Percentiles rank a stretch among this genome's conserved stretches.
These are phyloP conservation scores for Austroboletus niveus DNA, from an alignment of 1,284 basidiomycete genomes.

Conservation along the genomic window DNA sequence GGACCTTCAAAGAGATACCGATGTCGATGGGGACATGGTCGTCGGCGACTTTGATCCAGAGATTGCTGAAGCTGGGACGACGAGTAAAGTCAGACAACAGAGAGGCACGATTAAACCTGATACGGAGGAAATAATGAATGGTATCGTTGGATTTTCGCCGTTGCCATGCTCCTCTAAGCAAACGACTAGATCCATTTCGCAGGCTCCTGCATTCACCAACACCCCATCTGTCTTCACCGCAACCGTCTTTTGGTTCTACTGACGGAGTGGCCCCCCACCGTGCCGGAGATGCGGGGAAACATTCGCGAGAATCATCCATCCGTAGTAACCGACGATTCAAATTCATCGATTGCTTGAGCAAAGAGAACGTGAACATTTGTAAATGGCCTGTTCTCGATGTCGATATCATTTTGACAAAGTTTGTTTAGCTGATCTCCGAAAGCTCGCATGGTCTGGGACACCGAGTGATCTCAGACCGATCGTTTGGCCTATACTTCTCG, in stretches of 20 bases:
- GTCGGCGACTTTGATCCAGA: constrained; percentile 68
- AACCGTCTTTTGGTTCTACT: constrained; percentile 24
- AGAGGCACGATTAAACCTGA: constrained; percentile 59
- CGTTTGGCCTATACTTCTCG: constrained; percentile 93
- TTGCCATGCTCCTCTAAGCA: constrained; percentile 18
- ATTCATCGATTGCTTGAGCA: constrained; percentile 68
- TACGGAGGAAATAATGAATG: constrained; percentile 68
- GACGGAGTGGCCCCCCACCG: constrained; percentile 16
- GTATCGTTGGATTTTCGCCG: constrained; percentile 39
- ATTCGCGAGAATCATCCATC: constrained; percentile 73
- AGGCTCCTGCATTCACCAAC: constrained; percentile 35
- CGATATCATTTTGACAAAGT: constrained; percentile 2
- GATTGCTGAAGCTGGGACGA: constrained; percentile 37
- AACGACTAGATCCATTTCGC: constrained; percentile 54
- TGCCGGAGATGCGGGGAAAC: constrained; percentile 47
- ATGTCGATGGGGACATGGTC: constrained; percentile 72
- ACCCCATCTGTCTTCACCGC: constrained; percentile 35
- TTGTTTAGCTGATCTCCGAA: constrained; percentile 71
- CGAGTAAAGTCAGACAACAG: constrained; percentile 43
- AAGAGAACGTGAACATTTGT: constrained; percentile 78
- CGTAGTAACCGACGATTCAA: constrained; percentile 69
- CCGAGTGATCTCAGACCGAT: constrained; percentile 86
- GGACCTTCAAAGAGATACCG: constrained; percentile 43
- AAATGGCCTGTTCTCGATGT: constrained; percentile 18
- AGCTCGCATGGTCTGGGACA: constrained; percentile 95